phyloP scores from a whole-genome alignment of 768 basidiomycete genomes.

The Flagelloscypha sp. region DNA sequence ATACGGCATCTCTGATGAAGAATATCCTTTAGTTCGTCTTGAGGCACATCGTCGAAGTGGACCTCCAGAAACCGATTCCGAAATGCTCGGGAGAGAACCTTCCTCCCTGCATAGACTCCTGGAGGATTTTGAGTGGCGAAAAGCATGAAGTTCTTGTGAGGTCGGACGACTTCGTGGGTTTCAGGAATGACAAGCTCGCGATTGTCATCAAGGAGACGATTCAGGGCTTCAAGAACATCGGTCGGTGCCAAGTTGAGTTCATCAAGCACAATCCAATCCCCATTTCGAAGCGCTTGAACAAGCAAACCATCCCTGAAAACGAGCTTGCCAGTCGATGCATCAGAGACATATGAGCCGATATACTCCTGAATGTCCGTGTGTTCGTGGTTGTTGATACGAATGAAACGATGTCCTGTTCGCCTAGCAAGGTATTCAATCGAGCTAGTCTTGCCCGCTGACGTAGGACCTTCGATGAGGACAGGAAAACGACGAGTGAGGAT shows the following conservation, averaged over 20 bases:
- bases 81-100: conserved; percentile 91
- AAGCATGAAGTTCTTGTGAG: conserved; percentile 94
- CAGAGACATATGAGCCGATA: conserved; percentile 91
- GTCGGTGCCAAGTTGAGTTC: conserved; percentile 97
- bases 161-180: conserved; percentile 88
- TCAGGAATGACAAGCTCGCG: conserved; percentile 93
- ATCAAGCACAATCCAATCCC: conserved; percentile 97
- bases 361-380: conserved; percentile 99
- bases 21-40: conserved; percentile 87
- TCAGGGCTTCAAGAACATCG: conserved; percentile 95
- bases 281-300: conserved; percentile 82
- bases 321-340: conserved; percentile 86
- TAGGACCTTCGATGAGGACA: conserved; percentile 95
- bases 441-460: conserved; percentile 95
- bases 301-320: conserved; percentile 92
- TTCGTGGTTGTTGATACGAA: conserved; percentile 99
- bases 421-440: conserved; percentile 93
- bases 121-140: conserved; percentile 99
- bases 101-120: conserved; percentile 90
- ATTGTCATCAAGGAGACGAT: conserved; percentile 94
- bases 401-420: conserved; percentile 88
- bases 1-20: conserved; percentile 89
- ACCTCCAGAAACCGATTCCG: conserved; percentile 96
- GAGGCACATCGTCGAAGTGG: conserved; percentile 95
- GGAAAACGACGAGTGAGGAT: conserved; percentile 85